Percentiles rank a stretch among this genome's conserved stretches.
Evolutionary conservation across 2,329 filamentous ascomycete species (phyloP).

Genomic region (Aspergillus arachidicola): DNA sequence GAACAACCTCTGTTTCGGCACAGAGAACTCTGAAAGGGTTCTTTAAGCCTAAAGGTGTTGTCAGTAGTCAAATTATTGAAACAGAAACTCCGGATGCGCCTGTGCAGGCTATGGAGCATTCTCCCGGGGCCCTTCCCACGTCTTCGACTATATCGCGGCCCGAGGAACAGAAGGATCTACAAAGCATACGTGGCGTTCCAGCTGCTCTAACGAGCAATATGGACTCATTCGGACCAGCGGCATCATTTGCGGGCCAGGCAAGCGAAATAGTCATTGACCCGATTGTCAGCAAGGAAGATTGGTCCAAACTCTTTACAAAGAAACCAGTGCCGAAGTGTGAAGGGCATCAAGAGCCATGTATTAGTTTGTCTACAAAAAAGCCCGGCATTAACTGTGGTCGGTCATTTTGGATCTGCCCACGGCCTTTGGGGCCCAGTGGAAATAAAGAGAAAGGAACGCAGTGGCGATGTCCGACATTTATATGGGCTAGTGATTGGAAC

Average conservation of each 20-base stretch:
- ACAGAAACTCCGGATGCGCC: too few species aligned
- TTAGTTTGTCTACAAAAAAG: constrained; percentile 83
- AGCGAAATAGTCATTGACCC: constrained; percentile 64
- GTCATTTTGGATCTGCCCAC: constrained; percentile 67
- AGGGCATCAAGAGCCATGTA: constrained; percentile 80
- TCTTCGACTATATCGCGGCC: neutral
- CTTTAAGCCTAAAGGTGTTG: constrained; percentile 66
- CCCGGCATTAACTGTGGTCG: constrained; percentile 76
- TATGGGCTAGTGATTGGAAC: constrained; percentile 68
- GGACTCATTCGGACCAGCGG: constrained; percentile 3
- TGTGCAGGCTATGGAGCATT: neutral
- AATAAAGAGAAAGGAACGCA: constrained; percentile 81
- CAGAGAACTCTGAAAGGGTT: constrained; percentile 74
- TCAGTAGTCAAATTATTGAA: neutral
- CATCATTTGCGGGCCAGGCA: constrained; percentile 27
- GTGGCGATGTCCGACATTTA: constrained; percentile 88
- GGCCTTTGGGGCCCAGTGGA: constrained; percentile 84
- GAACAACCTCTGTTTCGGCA: constrained; percentile 43
- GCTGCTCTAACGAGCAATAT: neutral
- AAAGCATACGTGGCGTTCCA: neutral
- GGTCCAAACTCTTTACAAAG: constrained; percentile 81
- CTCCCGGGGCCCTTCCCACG: neutral
- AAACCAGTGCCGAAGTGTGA: constrained; percentile 78
- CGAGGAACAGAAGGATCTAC: neutral
- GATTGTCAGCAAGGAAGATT: constrained; percentile 75